Evolutionary conservation across 192 early-diverging fungal genomes (phyloP).

Genomic region (Coemansia sp.): DNA sequence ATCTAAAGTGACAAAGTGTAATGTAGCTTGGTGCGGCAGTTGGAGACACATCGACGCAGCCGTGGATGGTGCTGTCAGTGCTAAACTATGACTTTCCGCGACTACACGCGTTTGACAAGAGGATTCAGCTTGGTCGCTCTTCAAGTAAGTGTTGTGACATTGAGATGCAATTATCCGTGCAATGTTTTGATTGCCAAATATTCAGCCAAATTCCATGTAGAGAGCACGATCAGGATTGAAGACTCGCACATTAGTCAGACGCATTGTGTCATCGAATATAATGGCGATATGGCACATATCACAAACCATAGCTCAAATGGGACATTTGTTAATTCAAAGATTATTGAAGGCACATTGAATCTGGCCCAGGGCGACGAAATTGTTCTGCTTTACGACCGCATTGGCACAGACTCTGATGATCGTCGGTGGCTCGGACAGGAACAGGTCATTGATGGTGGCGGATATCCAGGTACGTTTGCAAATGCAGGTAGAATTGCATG

Average conservation of each 20-base stretch:
- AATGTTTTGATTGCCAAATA: too few species aligned
- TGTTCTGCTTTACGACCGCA: slow-evolving; percentile 35
- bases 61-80: slow-evolving; percentile 28
- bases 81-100: slow-evolving; percentile 20
- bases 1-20: not conserved
- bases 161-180: not conserved
- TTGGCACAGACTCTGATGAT: slow-evolving; percentile 1
- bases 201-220: slow-evolving; percentile 2
- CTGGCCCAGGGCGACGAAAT: slow-evolving; percentile 35
- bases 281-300: slow-evolving; percentile 12
- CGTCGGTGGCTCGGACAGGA: slow-evolving; percentile 28
- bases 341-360: slow-evolving; percentile 7
- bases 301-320: slow-evolving; percentile 35
- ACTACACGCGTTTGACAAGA: slow-evolving; percentile 17
- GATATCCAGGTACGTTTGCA: slow-evolving; percentile 25
- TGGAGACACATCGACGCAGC: not conserved
- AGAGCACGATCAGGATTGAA: slow-evolving; percentile 25
- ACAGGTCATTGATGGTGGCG: slow-evolving; percentile 16
- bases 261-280: slow-evolving; percentile 30
- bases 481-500: not conserved
- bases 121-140: slow-evolving; percentile 27
- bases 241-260: slow-evolving; percentile 38
- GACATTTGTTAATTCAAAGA: slow-evolving; percentile 37
- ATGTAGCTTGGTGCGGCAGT: not conserved
- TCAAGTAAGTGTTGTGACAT: slow-evolving; percentile 12